phyloP scores from a whole-genome alignment of 305 asterid species.

The Fraxinus angustifolia region DNA sequence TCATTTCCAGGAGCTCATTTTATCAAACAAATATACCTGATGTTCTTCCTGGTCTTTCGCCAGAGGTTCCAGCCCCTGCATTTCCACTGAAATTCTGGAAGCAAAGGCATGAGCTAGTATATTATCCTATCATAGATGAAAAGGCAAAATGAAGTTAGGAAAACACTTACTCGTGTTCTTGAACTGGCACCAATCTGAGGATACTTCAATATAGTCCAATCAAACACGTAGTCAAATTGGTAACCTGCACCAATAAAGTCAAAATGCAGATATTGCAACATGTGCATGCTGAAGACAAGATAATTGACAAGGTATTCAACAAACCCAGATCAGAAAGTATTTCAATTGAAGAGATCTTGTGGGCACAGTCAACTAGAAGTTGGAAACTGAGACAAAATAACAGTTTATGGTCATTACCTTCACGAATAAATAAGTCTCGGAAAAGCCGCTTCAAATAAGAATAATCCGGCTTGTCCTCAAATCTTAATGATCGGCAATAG shows the following conservation, averaged over 20 bases:
- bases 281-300: slow-evolving; percentile 12
- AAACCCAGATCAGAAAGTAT: neutral
- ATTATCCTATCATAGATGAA: slow-evolving; percentile 4
- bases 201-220: slow-evolving; percentile 90
- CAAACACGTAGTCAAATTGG: slow-evolving; percentile 92
- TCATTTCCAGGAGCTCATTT: slow-evolving; percentile 4
- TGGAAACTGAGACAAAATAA: neutral
- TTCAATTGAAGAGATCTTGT: slow-evolving; percentile 5
- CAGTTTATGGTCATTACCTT: slow-evolving; percentile 45
- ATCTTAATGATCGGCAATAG: slow-evolving; percentile 83
- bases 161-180: slow-evolving; percentile 58
- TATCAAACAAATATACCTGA: slow-evolving; percentile 48
- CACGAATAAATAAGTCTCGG: slow-evolving; percentile 89
- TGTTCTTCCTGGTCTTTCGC: slow-evolving; percentile 72
- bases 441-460: slow-evolving; percentile 92
- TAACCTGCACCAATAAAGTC: slow-evolving; percentile 53
- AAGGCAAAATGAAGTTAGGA: slow-evolving; percentile 9
- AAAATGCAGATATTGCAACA: slow-evolving; percentile 15
- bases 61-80: slow-evolving; percentile 83
- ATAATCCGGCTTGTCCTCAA: slow-evolving; percentile 91
- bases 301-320: neutral
- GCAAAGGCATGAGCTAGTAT: slow-evolving; percentile 23
- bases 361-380: neutral
- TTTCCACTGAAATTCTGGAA: slow-evolving; percentile 66
- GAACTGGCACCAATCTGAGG: slow-evolving; percentile 88